Evolutionary conservation across 2,329 filamentous ascomycete species (phyloP).

Genomic region (Orbilia quercus): DNA sequence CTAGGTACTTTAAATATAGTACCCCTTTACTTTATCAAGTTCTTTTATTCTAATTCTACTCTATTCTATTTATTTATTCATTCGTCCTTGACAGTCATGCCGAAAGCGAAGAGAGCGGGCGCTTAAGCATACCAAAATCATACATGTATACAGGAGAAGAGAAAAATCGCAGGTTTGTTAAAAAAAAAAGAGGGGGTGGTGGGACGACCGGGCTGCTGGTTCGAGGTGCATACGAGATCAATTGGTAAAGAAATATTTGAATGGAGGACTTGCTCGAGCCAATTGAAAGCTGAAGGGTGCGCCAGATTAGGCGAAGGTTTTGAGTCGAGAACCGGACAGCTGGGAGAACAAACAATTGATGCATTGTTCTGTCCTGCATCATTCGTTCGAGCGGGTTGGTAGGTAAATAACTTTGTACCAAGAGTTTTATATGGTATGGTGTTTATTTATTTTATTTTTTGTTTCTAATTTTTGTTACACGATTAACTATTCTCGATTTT

Average conservation of each 20-base stretch:
- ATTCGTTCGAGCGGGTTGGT: background rate
- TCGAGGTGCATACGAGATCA: no score
- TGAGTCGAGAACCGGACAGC: background rate
- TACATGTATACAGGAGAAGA: no score
- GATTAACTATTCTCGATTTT: no score
- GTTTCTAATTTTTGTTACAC: no score
- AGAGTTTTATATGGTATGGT: no score
- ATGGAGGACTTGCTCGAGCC: no score
- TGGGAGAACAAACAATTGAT: constrained; percentile 9
- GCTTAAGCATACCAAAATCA: constrained; percentile 24
- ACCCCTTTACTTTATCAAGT: no score
- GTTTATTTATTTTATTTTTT: background rate
- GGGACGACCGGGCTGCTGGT: background rate
- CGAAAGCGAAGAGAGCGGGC: constrained; percentile 15
- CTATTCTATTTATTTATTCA: background rate
- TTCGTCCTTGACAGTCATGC: constrained; percentile 27
- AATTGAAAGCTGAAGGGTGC: no score
- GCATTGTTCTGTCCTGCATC: constrained; percentile 15
- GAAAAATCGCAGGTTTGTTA: background rate
- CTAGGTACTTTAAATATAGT: constrained; percentile 14
- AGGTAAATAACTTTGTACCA: no score
- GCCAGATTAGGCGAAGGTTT: constrained; percentile 17
- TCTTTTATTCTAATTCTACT: no score
- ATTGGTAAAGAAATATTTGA: no score
- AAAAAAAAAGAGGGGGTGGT: background rate